These are phyloP conservation scores for Neostapfia colusana DNA, from an alignment of 176 grass and related monocot genomes.

Conservation along the genomic window DNA sequence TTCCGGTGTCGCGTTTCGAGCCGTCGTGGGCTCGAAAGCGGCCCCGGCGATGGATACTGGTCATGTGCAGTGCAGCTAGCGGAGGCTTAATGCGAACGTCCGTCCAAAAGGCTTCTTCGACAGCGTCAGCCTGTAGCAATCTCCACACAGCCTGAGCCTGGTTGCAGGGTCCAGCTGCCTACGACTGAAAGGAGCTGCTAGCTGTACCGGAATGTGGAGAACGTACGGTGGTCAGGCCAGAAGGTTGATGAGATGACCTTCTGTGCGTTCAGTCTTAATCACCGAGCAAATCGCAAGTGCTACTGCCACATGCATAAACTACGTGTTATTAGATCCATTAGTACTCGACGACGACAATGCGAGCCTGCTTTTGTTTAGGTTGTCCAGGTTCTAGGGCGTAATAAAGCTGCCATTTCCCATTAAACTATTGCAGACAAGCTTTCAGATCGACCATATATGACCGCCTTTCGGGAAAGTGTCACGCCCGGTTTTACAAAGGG, in stretches of 20 bases:
- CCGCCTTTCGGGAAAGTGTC: too few species aligned
- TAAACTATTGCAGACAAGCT: too few species aligned
- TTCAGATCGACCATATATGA: too few species aligned
- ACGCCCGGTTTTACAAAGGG: too few species aligned
- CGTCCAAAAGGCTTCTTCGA: background rate
- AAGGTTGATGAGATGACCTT: conserved; percentile 1
- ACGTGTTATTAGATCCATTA: too few species aligned
- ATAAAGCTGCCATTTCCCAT: too few species aligned
- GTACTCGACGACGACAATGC: too few species aligned
- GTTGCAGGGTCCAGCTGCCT: conserved; percentile 7
- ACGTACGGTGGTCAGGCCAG: background rate
- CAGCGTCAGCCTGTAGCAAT: background rate
- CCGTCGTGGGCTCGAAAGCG: background rate
- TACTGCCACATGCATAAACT: too few species aligned
- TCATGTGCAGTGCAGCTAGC: background rate
- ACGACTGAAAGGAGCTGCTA: background rate
- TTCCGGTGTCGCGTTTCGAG: conserved; percentile 25
- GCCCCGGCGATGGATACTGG: background rate
- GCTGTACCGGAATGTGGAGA: background rate
- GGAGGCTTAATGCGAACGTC: background rate
- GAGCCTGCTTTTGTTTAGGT: too few species aligned
- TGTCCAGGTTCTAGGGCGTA: too few species aligned
- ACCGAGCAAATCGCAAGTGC: too few species aligned
- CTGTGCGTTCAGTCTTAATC: too few species aligned
- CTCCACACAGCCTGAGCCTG: background rate